Conservation (phyloP, 2,329 filamentous ascomycete species). For the Fusarium sublunatum region DNA sequence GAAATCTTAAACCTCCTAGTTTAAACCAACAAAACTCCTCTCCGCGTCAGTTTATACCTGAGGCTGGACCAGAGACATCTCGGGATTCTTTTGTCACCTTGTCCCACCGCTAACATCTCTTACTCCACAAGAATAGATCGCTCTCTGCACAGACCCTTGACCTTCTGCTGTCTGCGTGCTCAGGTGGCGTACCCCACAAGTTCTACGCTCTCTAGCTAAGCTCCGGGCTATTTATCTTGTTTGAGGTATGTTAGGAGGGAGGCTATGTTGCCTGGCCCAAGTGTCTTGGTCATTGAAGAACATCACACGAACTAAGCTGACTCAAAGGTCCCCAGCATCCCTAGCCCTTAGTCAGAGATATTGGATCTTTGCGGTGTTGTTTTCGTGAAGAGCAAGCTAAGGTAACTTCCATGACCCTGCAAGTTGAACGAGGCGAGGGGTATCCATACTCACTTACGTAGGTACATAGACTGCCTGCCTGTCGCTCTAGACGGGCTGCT, state of each 20-base stretch:
- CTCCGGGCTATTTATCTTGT: too few relatives aligned
- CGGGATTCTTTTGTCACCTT: constrained; percentile 3
- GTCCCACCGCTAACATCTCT: constrained; percentile 27
- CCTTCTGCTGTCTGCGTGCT: constrained; percentile 33
- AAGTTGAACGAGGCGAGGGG: constrained; percentile 13
- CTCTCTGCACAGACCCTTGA: constrained; percentile 40
- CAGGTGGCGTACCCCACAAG: constrained; percentile 41
- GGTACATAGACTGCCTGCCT: not conserved
- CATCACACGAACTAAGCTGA: constrained; percentile 7
- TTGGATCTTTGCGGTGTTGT: not conserved
- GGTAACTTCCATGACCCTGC: constrained; percentile 19
- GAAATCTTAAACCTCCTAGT: too few relatives aligned
- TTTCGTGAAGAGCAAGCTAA: constrained; percentile 16
- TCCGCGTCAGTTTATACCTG: too few relatives aligned
- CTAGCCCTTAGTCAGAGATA: constrained; percentile 10
- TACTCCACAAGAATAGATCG: constrained; percentile 42
- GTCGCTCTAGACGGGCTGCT: too few relatives aligned
- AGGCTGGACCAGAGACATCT: not conserved
- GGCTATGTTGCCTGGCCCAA: constrained; percentile 13
- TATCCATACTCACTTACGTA: not conserved
- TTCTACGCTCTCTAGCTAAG: constrained; percentile 1
- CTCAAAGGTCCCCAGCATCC: constrained; percentile 4
- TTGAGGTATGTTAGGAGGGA: too few relatives aligned
- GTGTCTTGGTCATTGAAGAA: constrained; percentile 27
- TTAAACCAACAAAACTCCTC: too few relatives aligned